Base-by-base conservation (phyloP, 108 stramenopile species). In the Cafeteria roenbergensis region DNA sequence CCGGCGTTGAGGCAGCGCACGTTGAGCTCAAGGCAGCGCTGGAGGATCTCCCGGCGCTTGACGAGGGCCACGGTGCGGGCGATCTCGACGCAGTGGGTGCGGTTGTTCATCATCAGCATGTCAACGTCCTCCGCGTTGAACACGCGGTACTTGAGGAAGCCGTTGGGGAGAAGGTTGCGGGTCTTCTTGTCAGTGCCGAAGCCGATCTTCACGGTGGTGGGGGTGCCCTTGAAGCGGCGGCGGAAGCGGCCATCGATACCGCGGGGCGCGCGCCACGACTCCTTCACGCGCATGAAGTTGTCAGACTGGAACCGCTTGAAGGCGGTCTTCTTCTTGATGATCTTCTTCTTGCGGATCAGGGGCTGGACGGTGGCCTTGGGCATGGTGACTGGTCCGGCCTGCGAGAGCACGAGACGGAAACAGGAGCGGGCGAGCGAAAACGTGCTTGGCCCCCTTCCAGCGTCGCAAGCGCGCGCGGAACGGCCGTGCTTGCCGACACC, bases 91-190 rank as follows among this genome's bases (percentile, higher is more conserved):
- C 89, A 91, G 83, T 97, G 96, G 61, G 92, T 97, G 61, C 94
- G 86, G 92, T 99, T 99, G 91, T 97, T 94, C 97, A 99, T 97
- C 87, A 99, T 87, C 55, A 99, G 87, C 84, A 99, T 90, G 79
- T 99, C 97, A 66, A 99, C 81, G 69, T 99, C 97, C 32, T 80
- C 57, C 57, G 92, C 90, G 77, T 96, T 96, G 78, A 81, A 80
- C 51, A 99, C 91, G 73, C 93, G 85, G 67, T 94, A 94, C 68
- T 87, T 88, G 79, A 89, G 85, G 91, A 99, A 99, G 66, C 97
- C 97, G 73, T 90, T 89, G 65, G 97, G 97, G 56, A 90, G 86
- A 52, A 95, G 68, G 82, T 97, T 92, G 61, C 94, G 84, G 55
- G 94, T 95, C 73, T 87, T 84, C 84, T 94, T 95, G 82, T 97